A percentile compares a stretch with the other conserved stretches of the same genome.
These are phyloP conservation scores for Penicillium salamii DNA, from an alignment of 495 filamentous ascomycete genomes.

Conservation along the genomic window DNA sequence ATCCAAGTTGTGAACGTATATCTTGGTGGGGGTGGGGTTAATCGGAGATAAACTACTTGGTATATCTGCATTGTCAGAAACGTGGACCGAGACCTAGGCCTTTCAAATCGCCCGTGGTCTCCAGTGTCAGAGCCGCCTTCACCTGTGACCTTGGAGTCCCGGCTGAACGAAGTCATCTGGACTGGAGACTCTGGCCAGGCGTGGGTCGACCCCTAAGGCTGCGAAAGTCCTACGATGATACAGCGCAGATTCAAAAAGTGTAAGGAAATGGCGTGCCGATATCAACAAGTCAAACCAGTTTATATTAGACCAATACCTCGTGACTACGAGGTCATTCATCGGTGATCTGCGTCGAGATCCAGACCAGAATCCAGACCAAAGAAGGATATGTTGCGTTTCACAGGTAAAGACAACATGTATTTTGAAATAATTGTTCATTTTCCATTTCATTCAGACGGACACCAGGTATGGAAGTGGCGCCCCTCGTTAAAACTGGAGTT, in stretches of 20 bases:
- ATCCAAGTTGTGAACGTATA: neutral
- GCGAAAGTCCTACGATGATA: neutral
- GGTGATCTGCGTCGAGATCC: neutral
- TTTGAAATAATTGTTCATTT: conserved; percentile 41
- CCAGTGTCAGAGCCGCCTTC: no score
- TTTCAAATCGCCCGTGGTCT: neutral
- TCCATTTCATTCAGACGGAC: conserved; percentile 48
- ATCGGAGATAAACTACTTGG: neutral
- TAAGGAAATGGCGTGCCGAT: neutral
- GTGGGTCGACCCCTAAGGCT: no score
- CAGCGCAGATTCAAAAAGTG: neutral
- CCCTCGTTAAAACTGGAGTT: conserved; percentile 44
- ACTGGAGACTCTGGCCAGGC: no score
- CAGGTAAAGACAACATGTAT: conserved; percentile 22
- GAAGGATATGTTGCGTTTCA: conserved; percentile 1
- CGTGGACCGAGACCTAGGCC: neutral
- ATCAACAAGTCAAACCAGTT: neutral
- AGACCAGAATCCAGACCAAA: neutral
- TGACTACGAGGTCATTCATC: conserved; percentile 1
- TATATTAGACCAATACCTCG: neutral
- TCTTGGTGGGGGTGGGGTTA: conserved; percentile 7
- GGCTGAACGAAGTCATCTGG: no score
- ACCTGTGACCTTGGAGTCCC: no score
- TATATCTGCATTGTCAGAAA: conserved; percentile 1
- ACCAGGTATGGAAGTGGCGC: conserved; percentile 37